Conservation (phyloP, 345 rosid genomes). For the Brassica rapa region DNA sequence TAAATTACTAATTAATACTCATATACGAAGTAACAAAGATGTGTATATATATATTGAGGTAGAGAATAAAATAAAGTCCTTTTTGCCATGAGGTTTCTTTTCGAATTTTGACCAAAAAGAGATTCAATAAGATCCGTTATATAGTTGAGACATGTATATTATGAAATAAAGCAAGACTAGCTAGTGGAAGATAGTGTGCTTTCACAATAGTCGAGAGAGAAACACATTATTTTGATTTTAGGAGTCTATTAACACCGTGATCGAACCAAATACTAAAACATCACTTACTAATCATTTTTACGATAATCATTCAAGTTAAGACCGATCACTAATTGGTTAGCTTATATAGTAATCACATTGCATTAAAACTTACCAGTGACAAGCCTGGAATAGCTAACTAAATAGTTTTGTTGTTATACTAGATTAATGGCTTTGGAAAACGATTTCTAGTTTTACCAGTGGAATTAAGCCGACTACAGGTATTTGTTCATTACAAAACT, state of each 20-base stretch:
- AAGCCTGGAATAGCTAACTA: background rate
- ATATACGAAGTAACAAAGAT: background rate
- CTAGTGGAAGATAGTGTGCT: constrained; percentile 37
- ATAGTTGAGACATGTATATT: constrained; percentile 27
- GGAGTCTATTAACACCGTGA: constrained; percentile 7
- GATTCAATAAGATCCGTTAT: constrained; percentile 38
- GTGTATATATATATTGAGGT: constrained; percentile 1
- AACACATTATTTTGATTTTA: constrained; percentile 9
- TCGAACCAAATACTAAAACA: background rate
- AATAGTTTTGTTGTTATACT: background rate
- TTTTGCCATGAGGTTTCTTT: constrained; percentile 38
- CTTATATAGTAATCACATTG: constrained; percentile 11
- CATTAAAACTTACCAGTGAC: background rate
- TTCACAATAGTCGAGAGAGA: constrained; percentile 41
- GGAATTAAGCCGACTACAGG: background rate
- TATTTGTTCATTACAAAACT: background rate
- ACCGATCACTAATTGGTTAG: background rate
- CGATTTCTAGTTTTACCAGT: background rate
- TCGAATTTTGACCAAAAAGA: constrained; percentile 42
- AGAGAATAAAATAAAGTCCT: constrained; percentile 40
- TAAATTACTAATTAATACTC: constrained; percentile 17
- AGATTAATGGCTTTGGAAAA: background rate
- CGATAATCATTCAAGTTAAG: background rate
- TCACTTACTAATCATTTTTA: background rate
- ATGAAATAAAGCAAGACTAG: constrained; percentile 31